Percentiles rank a stretch among this genome's conserved stretches.
These are phyloP conservation scores for Vaccinium macrocarpon DNA, from an alignment of 148 eudicot genomes.

Conservation along the genomic window DNA sequence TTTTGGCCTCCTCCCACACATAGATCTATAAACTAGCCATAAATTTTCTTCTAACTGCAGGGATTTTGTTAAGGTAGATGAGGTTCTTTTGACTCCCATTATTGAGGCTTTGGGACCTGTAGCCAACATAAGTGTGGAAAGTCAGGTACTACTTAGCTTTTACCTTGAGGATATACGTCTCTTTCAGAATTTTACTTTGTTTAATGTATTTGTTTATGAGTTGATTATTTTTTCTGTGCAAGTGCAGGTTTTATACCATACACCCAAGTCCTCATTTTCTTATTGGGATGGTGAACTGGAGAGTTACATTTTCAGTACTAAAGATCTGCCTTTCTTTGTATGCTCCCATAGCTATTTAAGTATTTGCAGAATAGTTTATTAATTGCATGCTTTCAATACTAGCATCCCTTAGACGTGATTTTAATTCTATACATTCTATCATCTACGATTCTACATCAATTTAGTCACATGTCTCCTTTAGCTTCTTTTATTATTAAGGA, in stretches of 20 bases:
- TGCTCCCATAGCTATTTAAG: slow-evolving; percentile 23
- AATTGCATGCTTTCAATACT: not conserved
- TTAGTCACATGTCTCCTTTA: not conserved
- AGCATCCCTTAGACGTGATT: not conserved
- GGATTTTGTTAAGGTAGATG: slow-evolving; percentile 75
- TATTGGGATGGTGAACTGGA: slow-evolving; percentile 66
- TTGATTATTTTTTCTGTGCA: slow-evolving; percentile 18
- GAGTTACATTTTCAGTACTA: slow-evolving; percentile 64
- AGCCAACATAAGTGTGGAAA: slow-evolving; percentile 81
- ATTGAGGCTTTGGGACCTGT: slow-evolving; percentile 72
- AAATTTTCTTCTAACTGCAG: slow-evolving; percentile 39
- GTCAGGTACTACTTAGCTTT: slow-evolving; percentile 56
- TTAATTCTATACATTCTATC: not conserved
- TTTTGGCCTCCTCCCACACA: not conserved
- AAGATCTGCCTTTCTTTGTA: slow-evolving; percentile 98
- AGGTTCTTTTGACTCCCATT: slow-evolving; percentile 63
- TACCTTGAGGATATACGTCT: not conserved
- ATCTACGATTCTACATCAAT: not conserved
- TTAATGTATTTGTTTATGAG: slow-evolving; percentile 9
- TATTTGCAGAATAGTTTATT: not conserved
- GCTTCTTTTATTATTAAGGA: not conserved
- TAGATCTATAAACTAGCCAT: not conserved
- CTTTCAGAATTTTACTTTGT: slow-evolving; percentile 4
- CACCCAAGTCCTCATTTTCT: slow-evolving; percentile 87
- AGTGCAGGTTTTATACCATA: slow-evolving; percentile 85